A percentile compares a stretch with the other conserved stretches of the same genome.
These are phyloP conservation scores for Jacaranda copaia DNA, from an alignment of 257 asterid species.

Conservation along the genomic window DNA sequence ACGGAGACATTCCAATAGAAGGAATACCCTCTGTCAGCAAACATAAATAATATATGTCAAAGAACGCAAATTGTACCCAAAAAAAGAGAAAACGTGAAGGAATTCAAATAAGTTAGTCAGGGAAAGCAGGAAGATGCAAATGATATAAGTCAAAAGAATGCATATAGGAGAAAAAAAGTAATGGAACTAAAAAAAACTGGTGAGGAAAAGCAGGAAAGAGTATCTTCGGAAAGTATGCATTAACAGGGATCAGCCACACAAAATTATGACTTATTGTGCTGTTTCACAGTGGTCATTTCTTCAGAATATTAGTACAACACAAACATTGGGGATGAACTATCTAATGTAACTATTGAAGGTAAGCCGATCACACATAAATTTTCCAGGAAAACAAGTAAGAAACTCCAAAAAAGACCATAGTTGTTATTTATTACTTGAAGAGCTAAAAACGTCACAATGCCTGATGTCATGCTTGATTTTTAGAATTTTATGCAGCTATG, in stretches of 20 bases:
- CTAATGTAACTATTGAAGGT: neutral
- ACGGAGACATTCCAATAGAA: conserved; percentile 93
- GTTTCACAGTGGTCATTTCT: neutral
- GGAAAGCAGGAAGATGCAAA: neutral
- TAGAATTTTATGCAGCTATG: neutral
- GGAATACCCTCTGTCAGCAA: conserved; percentile 92
- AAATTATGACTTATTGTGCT: neutral
- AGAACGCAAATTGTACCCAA: conserved; percentile 27
- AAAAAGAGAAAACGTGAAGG: neutral
- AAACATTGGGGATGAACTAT: neutral
- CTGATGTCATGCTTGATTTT: neutral
- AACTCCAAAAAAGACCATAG: neutral
- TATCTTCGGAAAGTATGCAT: neutral
- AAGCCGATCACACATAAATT: conserved; percentile 6
- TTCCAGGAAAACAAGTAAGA: neutral
- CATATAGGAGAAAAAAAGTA: neutral
- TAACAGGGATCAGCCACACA: neutral
- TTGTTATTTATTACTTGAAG: neutral
- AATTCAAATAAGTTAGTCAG: conserved; percentile 6
- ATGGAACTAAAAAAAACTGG: neutral
- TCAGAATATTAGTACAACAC: neutral
- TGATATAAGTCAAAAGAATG: neutral
- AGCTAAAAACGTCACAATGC: neutral
- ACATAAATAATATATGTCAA: conserved; percentile 38
- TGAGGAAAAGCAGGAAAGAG: conserved; percentile 16